phyloP scores from a whole-genome alignment of 495 filamentous ascomycete species.

The Tuber microsphaerosporum region DNA sequence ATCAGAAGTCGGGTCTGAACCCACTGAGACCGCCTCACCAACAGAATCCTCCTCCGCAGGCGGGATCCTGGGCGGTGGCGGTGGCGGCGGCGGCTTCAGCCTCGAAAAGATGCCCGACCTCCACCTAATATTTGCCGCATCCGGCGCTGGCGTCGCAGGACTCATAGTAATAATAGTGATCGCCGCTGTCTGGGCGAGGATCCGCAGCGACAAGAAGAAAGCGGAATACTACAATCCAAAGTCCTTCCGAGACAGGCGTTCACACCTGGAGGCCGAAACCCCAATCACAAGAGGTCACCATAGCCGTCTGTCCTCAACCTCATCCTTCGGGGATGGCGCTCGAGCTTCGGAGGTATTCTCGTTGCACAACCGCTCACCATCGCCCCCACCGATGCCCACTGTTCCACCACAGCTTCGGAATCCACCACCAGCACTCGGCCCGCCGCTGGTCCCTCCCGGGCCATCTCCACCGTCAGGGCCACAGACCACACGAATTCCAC shows the following conservation, averaged over 20 bases:
- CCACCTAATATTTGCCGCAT: slow-evolving; percentile 32
- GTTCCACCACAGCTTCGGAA: slow-evolving; percentile 18
- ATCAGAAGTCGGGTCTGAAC: not conserved
- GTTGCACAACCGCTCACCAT: slow-evolving; percentile 15
- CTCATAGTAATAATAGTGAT: slow-evolving; percentile 30
- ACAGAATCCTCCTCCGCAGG: slow-evolving; percentile 10
- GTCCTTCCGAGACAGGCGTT: slow-evolving; percentile 36
- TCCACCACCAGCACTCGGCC: slow-evolving; percentile 17
- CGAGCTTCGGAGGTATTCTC: slow-evolving; percentile 12
- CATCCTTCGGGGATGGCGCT: slow-evolving; percentile 36
- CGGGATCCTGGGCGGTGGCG: not conserved
- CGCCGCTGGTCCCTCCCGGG: not conserved
- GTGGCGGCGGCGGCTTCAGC: slow-evolving; percentile 2
- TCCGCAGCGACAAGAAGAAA: slow-evolving; percentile 34
- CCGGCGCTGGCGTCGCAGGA: slow-evolving; percentile 33
- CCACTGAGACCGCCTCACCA: slow-evolving; percentile 5
- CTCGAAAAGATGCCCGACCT: slow-evolving; percentile 25
- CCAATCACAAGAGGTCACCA: slow-evolving; percentile 25
- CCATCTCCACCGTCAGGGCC: slow-evolving; percentile 2
- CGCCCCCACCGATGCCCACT: slow-evolving; percentile 26
- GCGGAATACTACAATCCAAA: slow-evolving; percentile 28
- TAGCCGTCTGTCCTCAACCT: slow-evolving; percentile 30
- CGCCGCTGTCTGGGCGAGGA: slow-evolving; percentile 34
- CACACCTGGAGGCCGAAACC: slow-evolving; percentile 27
- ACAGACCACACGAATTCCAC: slow-evolving; percentile 8